phyloP scores from a whole-genome alignment of 1,284 basidiomycete genomes.

The Ustilago curta region DNA sequence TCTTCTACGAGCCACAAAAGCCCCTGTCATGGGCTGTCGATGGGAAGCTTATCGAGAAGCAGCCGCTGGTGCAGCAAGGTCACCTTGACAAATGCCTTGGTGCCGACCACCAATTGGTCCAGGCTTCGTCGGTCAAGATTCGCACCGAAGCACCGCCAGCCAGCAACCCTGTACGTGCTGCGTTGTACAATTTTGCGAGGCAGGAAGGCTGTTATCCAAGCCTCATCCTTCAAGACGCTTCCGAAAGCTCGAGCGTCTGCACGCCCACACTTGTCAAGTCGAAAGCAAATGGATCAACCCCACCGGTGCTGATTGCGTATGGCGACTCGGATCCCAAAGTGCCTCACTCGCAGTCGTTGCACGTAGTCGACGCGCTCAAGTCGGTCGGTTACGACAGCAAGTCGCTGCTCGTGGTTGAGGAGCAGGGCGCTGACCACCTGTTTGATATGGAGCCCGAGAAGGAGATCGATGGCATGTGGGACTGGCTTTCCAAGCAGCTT shows the following conservation, averaged over 20 bases:
- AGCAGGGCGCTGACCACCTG: constrained; percentile 45
- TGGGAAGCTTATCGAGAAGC: constrained; percentile 29
- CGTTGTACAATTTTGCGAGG: constrained; percentile 54
- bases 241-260: constrained; percentile 29
- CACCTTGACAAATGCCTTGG: constrained; percentile 39
- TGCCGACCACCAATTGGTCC: constrained; percentile 20
- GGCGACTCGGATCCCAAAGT: constrained; percentile 52
- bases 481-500: constrained; percentile 30
- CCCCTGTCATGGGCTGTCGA: constrained; percentile 52
- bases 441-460: constrained; percentile 47
- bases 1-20: constrained; percentile 48
- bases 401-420: constrained; percentile 24
- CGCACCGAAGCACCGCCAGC: constrained; percentile 46
- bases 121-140: constrained; percentile 20
- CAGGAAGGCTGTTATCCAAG: constrained; percentile 50
- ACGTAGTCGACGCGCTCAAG: constrained; percentile 46
- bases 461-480: constrained; percentile 39
- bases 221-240: constrained; percentile 31
- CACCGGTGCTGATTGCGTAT: constrained; percentile 46
- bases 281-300: not conserved
- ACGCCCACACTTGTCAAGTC: constrained; percentile 36
- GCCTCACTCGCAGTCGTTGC: constrained; percentile 47
- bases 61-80: constrained; percentile 28
- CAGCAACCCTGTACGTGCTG: constrained; percentile 38
- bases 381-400: constrained; percentile 25